A percentile compares a stretch with the other conserved stretches of the same genome.
Evolutionary conservation across 139 green algal genomes (phyloP).

Genomic region (Chlamydomonas urium): DNA sequence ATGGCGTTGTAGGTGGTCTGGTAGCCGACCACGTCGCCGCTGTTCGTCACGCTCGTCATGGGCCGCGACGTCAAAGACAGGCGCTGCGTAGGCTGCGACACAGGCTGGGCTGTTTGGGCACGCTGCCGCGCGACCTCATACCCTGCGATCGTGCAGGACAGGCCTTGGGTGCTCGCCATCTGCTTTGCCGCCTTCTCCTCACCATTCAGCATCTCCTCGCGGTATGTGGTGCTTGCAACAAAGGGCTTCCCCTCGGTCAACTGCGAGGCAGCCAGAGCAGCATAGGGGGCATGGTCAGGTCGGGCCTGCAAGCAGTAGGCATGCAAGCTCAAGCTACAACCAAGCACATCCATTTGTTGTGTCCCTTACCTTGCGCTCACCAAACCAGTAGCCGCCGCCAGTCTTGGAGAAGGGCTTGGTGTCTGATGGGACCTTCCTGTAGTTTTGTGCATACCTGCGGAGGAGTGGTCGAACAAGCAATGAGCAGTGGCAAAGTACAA

Average conservation of each 20-base stretch:
- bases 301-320: neutral
- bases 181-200: constrained; percentile 22
- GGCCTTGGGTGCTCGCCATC: constrained; percentile 20
- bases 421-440: constrained; percentile 20
- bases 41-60: constrained; percentile 14
- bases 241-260: constrained; percentile 22
- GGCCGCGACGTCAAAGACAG: constrained; percentile 16
- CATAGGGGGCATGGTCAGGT: neutral
- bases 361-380: neutral
- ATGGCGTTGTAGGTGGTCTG: constrained; percentile 20
- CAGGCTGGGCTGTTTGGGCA: neutral
- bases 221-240: constrained; percentile 43
- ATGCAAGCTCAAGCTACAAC: neutral
- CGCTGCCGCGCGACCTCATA: constrained; percentile 32
- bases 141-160: constrained; percentile 21
- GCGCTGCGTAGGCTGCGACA: neutral
- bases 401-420: constrained; percentile 24
- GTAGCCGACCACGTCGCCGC: constrained; percentile 36
- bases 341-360: neutral
- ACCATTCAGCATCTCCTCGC: constrained; percentile 37
- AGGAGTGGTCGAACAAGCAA: neutral
- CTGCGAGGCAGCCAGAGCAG: neutral
- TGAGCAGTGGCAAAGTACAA: neutral
- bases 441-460: neutral
- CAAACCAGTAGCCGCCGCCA: constrained; percentile 45